Percentiles rank a stretch among this genome's conserved stretches.
These are phyloP conservation scores for Athelia psychrophila DNA, from an alignment of 1,284 basidiomycete species.

Conservation along the genomic window DNA sequence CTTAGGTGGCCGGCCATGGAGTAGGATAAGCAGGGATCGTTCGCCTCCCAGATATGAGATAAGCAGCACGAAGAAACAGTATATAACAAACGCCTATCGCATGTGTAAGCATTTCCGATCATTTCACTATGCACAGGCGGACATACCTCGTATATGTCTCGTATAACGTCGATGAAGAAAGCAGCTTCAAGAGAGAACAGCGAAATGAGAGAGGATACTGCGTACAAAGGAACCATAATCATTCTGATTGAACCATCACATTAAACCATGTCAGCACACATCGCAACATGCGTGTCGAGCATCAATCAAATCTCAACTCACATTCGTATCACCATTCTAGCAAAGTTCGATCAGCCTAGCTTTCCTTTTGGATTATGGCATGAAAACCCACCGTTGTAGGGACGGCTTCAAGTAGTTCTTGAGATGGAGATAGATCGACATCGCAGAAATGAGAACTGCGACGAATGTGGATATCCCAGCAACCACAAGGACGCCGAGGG, in stretches of 20 bases:
- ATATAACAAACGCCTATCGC: slow-evolving; percentile 92
- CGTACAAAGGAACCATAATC: slow-evolving; percentile 96
- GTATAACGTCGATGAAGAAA: slow-evolving; percentile 92
- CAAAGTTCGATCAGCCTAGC: slow-evolving; percentile 6
- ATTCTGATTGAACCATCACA: no score
- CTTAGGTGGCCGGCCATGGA: slow-evolving; percentile 89
- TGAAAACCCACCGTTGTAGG: slow-evolving; percentile 63
- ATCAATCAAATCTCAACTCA: no score
- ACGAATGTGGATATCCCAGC: slow-evolving; percentile 62
- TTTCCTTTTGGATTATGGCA: neutral
- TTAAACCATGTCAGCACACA: no score
- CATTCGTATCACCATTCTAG: slow-evolving; percentile 92
- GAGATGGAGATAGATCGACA: slow-evolving; percentile 86
- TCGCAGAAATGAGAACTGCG: slow-evolving; percentile 78
- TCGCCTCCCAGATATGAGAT: slow-evolving; percentile 92
- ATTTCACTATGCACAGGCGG: neutral
- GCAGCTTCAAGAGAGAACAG: slow-evolving; percentile 94
- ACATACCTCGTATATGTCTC: slow-evolving; percentile 93
- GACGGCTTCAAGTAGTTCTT: slow-evolving; percentile 87
- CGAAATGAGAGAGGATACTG: slow-evolving; percentile 87
- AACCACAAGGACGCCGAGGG: slow-evolving; percentile 54
- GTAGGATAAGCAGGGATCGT: slow-evolving; percentile 84
- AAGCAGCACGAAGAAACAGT: slow-evolving; percentile 85
- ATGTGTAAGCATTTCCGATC: neutral
- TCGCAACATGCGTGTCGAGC: no score